A percentile compares a stretch with the other conserved stretches of the same genome.
Conservation (phyloP, 2,329 filamentous ascomycete genomes). For the Penicillium brasilianum region DNA sequence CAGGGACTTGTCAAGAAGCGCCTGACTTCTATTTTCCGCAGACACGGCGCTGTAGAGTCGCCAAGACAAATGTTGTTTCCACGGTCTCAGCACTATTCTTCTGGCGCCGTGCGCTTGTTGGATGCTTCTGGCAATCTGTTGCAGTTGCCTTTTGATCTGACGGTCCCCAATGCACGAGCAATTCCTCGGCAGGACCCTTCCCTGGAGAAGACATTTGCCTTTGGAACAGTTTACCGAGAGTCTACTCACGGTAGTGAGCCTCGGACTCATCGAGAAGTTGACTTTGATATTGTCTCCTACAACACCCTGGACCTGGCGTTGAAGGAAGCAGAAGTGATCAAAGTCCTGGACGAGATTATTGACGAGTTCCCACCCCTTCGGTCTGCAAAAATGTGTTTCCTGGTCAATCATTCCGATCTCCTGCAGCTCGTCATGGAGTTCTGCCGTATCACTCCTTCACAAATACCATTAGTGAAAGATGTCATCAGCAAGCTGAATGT, state of each 20-base stretch:
- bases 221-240: slow-evolving; percentile 86
- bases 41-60: slow-evolving; percentile 86
- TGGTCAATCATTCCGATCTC: slow-evolving; percentile 86
- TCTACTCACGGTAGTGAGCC: slow-evolving; percentile 80
- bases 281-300: slow-evolving; percentile 92
- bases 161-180: slow-evolving; percentile 82
- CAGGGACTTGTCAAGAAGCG: slow-evolving; percentile 75
- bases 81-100: slow-evolving; percentile 75
- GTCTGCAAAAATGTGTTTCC: slow-evolving; percentile 78
- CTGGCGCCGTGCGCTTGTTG: slow-evolving; percentile 77
- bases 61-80: slow-evolving; percentile 79
- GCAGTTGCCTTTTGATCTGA: slow-evolving; percentile 93
- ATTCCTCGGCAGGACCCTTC: slow-evolving; percentile 70
- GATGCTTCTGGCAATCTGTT: slow-evolving; percentile 85
- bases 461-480: slow-evolving; percentile 76
- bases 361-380: slow-evolving; percentile 77
- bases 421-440: slow-evolving; percentile 88
- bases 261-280: slow-evolving; percentile 81
- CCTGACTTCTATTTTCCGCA: slow-evolving; percentile 77
- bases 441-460: slow-evolving; percentile 74
- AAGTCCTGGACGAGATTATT: slow-evolving; percentile 90
- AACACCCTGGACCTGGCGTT: slow-evolving; percentile 80
- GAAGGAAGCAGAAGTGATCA: slow-evolving; percentile 92
- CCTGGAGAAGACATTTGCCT: slow-evolving; percentile 79
- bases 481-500: slow-evolving; percentile 86